Conservation (phyloP, 2,329 filamentous ascomycete genomes). For the Bipolaris cookei region DNA sequence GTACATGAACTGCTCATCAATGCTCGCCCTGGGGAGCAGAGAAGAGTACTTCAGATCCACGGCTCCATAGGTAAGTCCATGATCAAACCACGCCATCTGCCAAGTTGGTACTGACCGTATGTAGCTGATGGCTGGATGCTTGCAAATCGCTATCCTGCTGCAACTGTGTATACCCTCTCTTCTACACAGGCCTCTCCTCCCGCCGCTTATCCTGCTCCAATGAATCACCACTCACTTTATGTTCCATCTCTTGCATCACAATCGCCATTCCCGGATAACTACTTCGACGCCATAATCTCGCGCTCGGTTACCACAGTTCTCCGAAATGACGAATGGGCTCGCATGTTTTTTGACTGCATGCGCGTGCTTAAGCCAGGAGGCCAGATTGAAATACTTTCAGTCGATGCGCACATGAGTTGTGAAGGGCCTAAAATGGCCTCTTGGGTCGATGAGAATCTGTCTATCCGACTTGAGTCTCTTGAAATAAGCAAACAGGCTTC, state of each 20-base stretch:
- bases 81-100: background rate
- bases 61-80: conserved; percentile 30
- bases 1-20: conserved; percentile 32
- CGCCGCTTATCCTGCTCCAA: conserved; percentile 33
- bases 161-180: conserved; percentile 35
- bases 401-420: conserved; percentile 35
- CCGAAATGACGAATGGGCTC: conserved; percentile 38
- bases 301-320: conserved; percentile 32
- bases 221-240: conserved; percentile 39
- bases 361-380: conserved; percentile 38
- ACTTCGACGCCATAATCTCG: conserved; percentile 37
- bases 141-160: conserved; percentile 33
- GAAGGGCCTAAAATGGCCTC: conserved; percentile 29
- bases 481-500: conserved; percentile 33
- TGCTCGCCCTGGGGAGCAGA: conserved; percentile 30
- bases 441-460: conserved; percentile 37
- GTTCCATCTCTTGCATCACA: conserved; percentile 29
- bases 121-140: conserved; percentile 38
- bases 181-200: conserved; percentile 27
- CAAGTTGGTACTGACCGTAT: conserved; percentile 8
- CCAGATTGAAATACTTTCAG: conserved; percentile 34
- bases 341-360: conserved; percentile 38
- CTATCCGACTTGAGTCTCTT: conserved; percentile 28
- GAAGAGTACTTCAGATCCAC: conserved; percentile 33
- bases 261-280: conserved; percentile 34